Percentiles rank a stretch among this genome's conserved stretches.
phyloP scores from a whole-genome alignment of 2,329 filamentous ascomycete genomes.

The Coniochaeta hoffmannii region DNA sequence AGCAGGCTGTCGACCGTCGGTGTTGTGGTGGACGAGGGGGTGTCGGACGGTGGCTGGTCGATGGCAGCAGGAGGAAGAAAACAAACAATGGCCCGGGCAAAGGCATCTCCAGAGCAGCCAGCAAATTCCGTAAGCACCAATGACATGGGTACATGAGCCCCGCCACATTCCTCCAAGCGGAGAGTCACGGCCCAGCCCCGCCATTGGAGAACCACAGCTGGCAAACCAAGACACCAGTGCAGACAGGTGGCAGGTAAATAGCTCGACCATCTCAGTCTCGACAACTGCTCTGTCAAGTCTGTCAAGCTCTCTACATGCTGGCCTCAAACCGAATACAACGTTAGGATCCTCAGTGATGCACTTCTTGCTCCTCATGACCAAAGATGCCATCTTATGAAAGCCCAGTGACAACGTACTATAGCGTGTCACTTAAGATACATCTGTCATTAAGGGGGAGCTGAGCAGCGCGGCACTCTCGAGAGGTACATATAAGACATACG shows the following conservation, averaged over 20 bases:
- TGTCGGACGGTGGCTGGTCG: neutral
- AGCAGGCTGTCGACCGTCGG: neutral
- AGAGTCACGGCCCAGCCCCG: neutral
- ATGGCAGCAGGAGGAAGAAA: neutral
- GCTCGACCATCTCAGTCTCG: too few species aligned
- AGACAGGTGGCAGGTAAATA: neutral
- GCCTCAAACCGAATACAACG: too few species aligned
- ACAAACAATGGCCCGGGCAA: neutral
- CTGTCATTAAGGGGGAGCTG: too few species aligned
- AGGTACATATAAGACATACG: too few species aligned
- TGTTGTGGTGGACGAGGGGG: neutral
- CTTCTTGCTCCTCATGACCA: too few species aligned
- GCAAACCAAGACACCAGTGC: neutral
- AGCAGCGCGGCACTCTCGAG: too few species aligned
- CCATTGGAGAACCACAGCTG: neutral
- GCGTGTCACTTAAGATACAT: too few species aligned
- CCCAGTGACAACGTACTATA: too few species aligned
- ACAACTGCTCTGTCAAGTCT: too few species aligned
- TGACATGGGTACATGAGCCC: neutral
- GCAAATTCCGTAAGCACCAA: neutral
- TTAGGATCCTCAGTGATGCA: too few species aligned
- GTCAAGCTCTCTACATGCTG: too few species aligned
- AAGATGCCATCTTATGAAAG: too few species aligned
- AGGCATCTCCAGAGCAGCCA: slow-evolving; percentile 1
- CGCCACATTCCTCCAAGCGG: neutral